These are phyloP conservation scores for Solanum pennellii DNA, from an alignment of 257 asterid species.

Conservation along the genomic window DNA sequence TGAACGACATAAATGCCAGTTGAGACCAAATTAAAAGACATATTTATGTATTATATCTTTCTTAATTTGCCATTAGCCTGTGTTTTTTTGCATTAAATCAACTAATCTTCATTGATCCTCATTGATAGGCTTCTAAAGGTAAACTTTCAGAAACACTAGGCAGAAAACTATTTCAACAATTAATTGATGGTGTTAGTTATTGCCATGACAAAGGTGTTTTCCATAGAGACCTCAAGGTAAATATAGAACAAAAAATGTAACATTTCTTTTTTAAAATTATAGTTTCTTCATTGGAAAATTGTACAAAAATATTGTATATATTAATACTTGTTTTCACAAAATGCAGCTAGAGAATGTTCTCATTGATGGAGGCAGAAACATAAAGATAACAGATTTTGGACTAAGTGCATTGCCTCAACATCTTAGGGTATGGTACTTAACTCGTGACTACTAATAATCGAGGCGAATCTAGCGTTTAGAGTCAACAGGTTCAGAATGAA, in stretches of 20 bases:
- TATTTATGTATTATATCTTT: neutral
- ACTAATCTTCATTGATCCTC: neutral
- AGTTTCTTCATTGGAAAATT: neutral
- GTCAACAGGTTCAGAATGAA: neutral
- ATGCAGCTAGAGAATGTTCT: slow-evolving; percentile 89
- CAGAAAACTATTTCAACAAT: slow-evolving; percentile 86
- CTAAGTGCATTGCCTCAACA: slow-evolving; percentile 98
- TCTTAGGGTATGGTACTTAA: slow-evolving; percentile 46
- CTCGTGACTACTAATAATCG: neutral
- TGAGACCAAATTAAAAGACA: too few species aligned
- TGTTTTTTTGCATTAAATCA: neutral
- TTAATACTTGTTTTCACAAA: neutral
- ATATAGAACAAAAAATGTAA: neutral
- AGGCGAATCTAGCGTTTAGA: neutral
- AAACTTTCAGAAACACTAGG: slow-evolving; percentile 59
- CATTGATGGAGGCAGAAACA: slow-evolving; percentile 50
- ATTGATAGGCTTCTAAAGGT: slow-evolving; percentile 64
- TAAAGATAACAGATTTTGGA: slow-evolving; percentile 88
- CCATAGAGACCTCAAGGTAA: slow-evolving; percentile 85
- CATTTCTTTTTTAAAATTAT: neutral
- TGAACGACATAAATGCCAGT: neutral
- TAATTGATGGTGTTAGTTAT: slow-evolving; percentile 82
- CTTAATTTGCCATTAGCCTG: neutral
- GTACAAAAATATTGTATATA: neutral
- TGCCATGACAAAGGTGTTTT: slow-evolving; percentile 87